These are phyloP conservation scores for Eucalyptus microcorys DNA, from an alignment of 345 rosid genomes.

Conservation along the genomic window DNA sequence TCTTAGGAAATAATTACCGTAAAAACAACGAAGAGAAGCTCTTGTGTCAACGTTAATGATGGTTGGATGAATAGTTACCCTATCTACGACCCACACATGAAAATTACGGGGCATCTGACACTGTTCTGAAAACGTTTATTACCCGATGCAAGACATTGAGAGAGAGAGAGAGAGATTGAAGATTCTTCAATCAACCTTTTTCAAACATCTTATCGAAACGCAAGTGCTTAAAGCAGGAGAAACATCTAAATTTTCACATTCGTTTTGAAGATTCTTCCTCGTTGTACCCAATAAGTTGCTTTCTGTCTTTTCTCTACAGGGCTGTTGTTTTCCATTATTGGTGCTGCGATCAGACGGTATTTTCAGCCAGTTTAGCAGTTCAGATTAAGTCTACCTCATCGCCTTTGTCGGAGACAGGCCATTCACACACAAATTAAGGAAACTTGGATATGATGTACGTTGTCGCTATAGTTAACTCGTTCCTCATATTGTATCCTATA, in stretches of 20 bases:
- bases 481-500: background rate
- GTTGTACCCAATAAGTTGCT: background rate
- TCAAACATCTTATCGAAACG: background rate
- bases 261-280: background rate
- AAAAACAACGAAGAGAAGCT: background rate
- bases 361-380: background rate
- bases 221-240: background rate
- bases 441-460: background rate
- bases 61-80: background rate
- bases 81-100: background rate
- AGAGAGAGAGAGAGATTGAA: background rate
- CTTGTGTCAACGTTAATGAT: background rate
- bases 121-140: background rate
- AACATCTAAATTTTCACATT: background rate
- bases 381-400: background rate
- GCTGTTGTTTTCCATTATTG: background rate
- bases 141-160: background rate
- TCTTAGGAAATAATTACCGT: background rate
- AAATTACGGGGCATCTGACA: background rate
- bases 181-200: background rate
- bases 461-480: background rate
- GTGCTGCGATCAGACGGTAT: background rate
- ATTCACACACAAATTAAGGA: background rate
- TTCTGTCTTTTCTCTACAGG: background rate
- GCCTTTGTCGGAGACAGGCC: background rate